phyloP scores from a whole-genome alignment of 768 basidiomycete species.

The Glaciozyma antarctica region DNA sequence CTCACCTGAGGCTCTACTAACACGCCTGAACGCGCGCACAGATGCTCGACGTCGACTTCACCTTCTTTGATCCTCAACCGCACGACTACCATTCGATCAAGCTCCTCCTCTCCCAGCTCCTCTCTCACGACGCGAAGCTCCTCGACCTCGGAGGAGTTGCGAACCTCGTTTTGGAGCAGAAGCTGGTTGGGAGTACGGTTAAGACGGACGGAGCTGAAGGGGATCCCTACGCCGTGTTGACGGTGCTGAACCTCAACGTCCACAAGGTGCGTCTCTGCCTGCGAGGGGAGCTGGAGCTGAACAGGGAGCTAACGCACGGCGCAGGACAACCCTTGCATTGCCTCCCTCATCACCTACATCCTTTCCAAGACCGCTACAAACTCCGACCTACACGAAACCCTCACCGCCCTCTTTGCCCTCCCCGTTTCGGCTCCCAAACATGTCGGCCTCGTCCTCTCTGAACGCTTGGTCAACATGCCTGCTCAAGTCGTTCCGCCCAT shows the following conservation, averaged over 20 bases:
- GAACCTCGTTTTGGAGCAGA: conserved; percentile 66
- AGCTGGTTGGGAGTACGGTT: conserved; percentile 72
- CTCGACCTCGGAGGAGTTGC: conserved; percentile 65
- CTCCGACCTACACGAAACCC: conserved; percentile 48
- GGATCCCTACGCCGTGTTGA: conserved; percentile 82
- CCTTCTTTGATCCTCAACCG: conserved; percentile 82
- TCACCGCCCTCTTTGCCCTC: conserved; percentile 40
- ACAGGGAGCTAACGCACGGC: neutral
- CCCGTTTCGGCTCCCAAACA: conserved; percentile 33
- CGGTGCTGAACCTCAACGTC: conserved; percentile 60
- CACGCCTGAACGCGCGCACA: conserved; percentile 42
- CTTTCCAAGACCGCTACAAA: conserved; percentile 52
- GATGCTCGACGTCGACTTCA: conserved; percentile 78
- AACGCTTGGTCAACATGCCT: conserved; percentile 90
- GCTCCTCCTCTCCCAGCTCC: conserved; percentile 44
- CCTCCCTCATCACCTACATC: conserved; percentile 60
- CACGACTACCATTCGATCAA: conserved; percentile 73
- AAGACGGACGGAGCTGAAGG: conserved; percentile 84
- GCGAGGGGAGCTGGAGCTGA: neutral
- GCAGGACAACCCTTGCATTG: conserved; percentile 65
- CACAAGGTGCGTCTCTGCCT: conserved; percentile 6
- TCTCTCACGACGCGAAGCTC: conserved; percentile 69
- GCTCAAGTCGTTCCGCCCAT: conserved; percentile 84
- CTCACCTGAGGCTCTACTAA: neutral
- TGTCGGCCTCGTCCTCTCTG: conserved; percentile 74